Evolutionary conservation across 2,329 filamentous ascomycete genomes (phyloP), one percentile per base, ranked within the genome.

Genomic region (Metarhizium humberi): DNA sequence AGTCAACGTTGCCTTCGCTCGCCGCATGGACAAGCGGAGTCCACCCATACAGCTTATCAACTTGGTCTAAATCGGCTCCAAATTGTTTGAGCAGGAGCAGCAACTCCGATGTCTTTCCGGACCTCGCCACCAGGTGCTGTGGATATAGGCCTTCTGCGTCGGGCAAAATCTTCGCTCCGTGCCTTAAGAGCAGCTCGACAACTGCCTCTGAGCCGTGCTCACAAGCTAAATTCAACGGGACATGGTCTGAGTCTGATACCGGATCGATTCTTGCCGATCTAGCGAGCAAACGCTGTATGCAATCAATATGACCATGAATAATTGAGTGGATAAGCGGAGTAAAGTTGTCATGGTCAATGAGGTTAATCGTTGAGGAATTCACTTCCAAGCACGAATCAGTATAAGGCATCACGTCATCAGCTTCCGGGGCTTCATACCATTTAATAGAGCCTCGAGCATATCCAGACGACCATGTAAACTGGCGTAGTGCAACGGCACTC

Each of bases 11-110:
- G 25, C 94, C 94, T 73, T 99, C 94, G 67, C 92, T 96, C 10
- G 94, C 94, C 2, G 94, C 92, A 68, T 99, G 92, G 56, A 99
- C 94, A 5, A 99, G 77, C 0, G 94, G 92, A 2, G 94, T 97
- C 94, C 94, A 99, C 58, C 92, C 90, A 63, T 97, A 97, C 16
- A 99, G 78, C 71, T 96, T 97, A 71, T 99, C 94, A 36, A 90
- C 79, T 68, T 97, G 92, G 64, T 99, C 84, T 47, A 99, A 78
- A 67, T 99, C 86, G 25, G 91, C 92, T 1, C 92, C 92, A 64
- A 94, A 92, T 52, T 87, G 79, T 67, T 91, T 87, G 13, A 99
- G 77, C 43, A 96, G 77, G 14, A 92, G 74, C 11, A 97, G 77
- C 32, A 96, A 80, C 54, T 89, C 79, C 1, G 91, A 88, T 0